These are phyloP conservation scores for Mycena galericulata DNA, from an alignment of 768 basidiomycete genomes.

Conservation along the genomic window DNA sequence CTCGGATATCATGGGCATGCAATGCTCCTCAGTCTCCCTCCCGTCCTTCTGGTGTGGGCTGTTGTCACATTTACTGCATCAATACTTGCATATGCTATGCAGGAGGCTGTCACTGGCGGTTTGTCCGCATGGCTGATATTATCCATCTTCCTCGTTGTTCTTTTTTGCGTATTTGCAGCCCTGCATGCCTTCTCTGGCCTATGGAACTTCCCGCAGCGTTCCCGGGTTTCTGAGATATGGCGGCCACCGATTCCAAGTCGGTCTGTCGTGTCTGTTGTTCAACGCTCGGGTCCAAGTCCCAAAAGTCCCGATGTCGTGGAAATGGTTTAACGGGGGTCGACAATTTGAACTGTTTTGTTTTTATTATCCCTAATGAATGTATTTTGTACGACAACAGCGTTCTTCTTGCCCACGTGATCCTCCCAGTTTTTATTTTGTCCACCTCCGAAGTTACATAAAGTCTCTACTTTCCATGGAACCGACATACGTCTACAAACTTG, in stretches of 20 bases:
- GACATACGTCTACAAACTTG: conserved; percentile 72
- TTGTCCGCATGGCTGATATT: conserved; percentile 56
- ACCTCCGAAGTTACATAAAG: too few species aligned
- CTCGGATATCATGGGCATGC: conserved; percentile 64
- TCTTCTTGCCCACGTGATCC: neutral
- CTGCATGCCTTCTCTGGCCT: conserved; percentile 63
- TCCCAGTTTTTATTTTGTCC: too few species aligned
- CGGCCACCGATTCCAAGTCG: neutral
- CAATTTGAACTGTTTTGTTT: too few species aligned
- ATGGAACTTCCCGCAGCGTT: conserved; percentile 55
- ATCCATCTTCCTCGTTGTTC: conserved; percentile 53
- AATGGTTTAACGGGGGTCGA: too few species aligned
- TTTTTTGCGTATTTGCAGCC: conserved; percentile 51
- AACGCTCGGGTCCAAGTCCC: neutral
- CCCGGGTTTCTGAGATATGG: conserved; percentile 16
- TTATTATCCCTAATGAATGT: neutral
- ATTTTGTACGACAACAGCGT: neutral
- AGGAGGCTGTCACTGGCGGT: conserved; percentile 45
- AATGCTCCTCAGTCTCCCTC: conserved; percentile 63
- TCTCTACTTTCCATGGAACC: conserved; percentile 46
- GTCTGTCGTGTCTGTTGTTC: conserved; percentile 6
- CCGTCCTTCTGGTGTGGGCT: conserved; percentile 68
- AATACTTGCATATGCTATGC: conserved; percentile 57
- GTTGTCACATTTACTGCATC: conserved; percentile 61
- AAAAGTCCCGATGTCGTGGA: conserved; percentile 29